Conservation (phyloP, 495 filamentous ascomycete species). For the Penicillium manginii region DNA sequence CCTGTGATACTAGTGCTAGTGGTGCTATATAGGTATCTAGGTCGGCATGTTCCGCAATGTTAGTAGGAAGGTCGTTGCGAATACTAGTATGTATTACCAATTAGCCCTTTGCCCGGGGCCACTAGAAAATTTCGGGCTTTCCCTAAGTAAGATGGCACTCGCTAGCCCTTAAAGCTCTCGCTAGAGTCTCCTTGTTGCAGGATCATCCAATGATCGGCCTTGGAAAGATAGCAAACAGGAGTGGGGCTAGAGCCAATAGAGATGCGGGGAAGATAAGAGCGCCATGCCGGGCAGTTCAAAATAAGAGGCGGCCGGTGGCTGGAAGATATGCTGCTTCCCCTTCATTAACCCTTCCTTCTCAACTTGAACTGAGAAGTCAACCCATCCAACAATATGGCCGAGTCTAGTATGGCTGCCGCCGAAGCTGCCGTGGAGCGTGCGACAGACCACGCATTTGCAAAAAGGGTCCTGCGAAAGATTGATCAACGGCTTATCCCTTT, state of each 20-base stretch:
- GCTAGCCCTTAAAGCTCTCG: not conserved
- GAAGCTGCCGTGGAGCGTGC: conserved; percentile 12
- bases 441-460: conserved; percentile 15
- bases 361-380: not conserved
- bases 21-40: too few species aligned
- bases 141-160: too few species aligned
- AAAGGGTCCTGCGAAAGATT: conserved; percentile 47
- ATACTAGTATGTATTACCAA: not conserved
- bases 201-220: not conserved
- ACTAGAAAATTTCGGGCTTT: not conserved
- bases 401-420: conserved; percentile 4
- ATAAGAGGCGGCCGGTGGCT: not conserved
- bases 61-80: conserved; percentile 4
- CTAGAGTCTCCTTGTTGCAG: not conserved
- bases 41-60: conserved; percentile 6
- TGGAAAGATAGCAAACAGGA: not conserved
- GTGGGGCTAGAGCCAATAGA: not conserved
- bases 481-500: conserved; percentile 53
- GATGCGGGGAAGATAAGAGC: conserved; percentile 4
- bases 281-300: not conserved
- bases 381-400: conserved; percentile 6
- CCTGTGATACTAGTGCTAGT: too few species aligned
- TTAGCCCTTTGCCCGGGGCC: not conserved
- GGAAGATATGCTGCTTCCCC: not conserved
- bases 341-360: not conserved